phyloP scores from a whole-genome alignment of 139 green algal genomes.

The Zygnema cylindricum region DNA sequence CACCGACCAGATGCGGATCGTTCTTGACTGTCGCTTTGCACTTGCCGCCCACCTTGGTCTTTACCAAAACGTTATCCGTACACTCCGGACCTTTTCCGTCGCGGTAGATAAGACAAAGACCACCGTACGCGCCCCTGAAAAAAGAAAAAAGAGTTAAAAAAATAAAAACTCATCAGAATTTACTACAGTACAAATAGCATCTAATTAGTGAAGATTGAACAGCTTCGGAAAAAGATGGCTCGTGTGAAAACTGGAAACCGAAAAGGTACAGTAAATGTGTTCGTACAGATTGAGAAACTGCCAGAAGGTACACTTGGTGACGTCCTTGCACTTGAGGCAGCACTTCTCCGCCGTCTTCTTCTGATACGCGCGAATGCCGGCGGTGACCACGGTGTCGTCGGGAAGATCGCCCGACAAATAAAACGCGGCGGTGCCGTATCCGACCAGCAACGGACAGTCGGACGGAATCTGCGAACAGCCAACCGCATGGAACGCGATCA shows the following conservation, averaged over 20 bases:
- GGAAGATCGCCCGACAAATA: neutral
- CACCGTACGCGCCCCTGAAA: conserved; percentile 2
- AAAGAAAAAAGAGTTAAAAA: no score
- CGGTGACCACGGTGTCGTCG: neutral
- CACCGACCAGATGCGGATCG: conserved; percentile 28
- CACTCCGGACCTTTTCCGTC: conserved; percentile 19
- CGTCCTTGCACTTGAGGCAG: conserved; percentile 28
- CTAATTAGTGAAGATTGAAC: no score
- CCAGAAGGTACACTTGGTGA: conserved; percentile 3
- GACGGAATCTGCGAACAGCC: neutral
- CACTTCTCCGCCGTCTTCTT: neutral
- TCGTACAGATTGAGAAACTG: neutral
- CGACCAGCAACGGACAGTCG: neutral
- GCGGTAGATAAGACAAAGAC: conserved; percentile 4
- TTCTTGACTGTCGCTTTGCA: conserved; percentile 23
- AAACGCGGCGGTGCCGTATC: neutral
- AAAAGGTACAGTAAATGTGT: no score
- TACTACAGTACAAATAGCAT: no score
- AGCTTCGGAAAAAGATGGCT: no score
- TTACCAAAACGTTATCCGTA: neutral
- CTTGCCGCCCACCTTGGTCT: conserved; percentile 37
- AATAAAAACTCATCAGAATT: no score
- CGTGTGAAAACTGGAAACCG: no score
- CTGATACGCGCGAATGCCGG: neutral
- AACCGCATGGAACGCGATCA: no score